Base-by-base conservation (phyloP, 345 rosid species). In the Sonneratia alba region DNA sequence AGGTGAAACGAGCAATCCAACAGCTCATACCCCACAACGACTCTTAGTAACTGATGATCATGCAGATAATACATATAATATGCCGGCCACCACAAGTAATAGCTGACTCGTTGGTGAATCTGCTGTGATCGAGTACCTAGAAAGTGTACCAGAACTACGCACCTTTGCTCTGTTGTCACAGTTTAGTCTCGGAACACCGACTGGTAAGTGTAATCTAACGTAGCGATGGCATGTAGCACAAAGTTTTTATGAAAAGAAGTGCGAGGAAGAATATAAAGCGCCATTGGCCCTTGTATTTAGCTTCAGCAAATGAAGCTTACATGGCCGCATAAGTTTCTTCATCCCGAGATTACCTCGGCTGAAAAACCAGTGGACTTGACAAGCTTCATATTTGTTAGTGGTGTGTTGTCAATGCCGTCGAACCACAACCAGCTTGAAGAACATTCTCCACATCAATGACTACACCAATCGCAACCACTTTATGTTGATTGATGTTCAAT, bases 1-100 rank as follows among this genome's bases (percentile, higher is more conserved):
- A 92, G 82, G 99, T 92, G 32, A 96, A 96, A 84, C 83, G 88
- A 70, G 91, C 91, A 7, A 82, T 96, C 37, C 73, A 82, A 66
- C 89, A 84, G 77, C 80, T 86, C 67, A 92, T 92, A 70, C 91
- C 91, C 76, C 74, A 77, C 36, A 69, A 34, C 21, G 78, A 75
- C 70, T 70, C 72, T 16, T 74, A 74, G 73, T 47, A 13, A 13
- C 9, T 47, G 51, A 13, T 47, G 51, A 47, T 19, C 38, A 47
- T 34, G 32, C 32, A 27, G 37, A 62, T 62, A 62, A 9, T 47
- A 47, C 15, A 9, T 47, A 47, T 47, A 47, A 47, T 47, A 13
- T 47, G 15, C 13, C 51, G 0, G 9, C 51, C 15, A 27, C 36
- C 66, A 34, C 9, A 27, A 34, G 51, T 21, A 38, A 53, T 53